Evolutionary conservation across 2,329 filamentous ascomycete species (phyloP).

Genomic region (Hypoxylon sp.): DNA sequence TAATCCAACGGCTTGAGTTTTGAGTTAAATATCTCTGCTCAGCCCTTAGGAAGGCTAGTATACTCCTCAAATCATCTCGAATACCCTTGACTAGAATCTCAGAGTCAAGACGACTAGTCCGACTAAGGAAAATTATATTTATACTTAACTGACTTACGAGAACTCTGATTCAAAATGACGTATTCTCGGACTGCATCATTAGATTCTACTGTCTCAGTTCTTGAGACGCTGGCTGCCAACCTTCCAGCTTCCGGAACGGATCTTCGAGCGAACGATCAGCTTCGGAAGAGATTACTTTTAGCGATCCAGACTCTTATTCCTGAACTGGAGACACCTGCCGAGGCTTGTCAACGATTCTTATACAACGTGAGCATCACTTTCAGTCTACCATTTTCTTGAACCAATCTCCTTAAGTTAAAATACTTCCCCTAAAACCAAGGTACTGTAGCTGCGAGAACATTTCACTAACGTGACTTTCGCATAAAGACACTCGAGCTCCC

Average conservation of each 20-base stretch:
- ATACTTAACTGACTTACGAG: neutral
- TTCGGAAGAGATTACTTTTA: slow-evolving; percentile 38
- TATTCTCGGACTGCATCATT: slow-evolving; percentile 5
- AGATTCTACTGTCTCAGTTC: slow-evolving; percentile 19
- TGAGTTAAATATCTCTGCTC: slow-evolving; percentile 2
- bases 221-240: slow-evolving; percentile 27
- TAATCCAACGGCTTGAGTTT: neutral
- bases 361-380: slow-evolving; percentile 24
- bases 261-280: slow-evolving; percentile 17
- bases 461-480: slow-evolving; percentile 10
- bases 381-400: neutral
- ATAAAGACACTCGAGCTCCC: slow-evolving; percentile 34
- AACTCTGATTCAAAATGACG: slow-evolving; percentile 12
- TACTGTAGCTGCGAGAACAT: neutral
- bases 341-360: slow-evolving; percentile 35
- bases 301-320: slow-evolving; percentile 28
- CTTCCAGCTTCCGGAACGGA: neutral
- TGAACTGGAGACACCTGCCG: slow-evolving; percentile 37
- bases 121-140: neutral
- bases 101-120: neutral
- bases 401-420: neutral
- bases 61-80: neutral
- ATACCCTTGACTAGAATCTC: neutral
- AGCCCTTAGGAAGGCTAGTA: neutral
- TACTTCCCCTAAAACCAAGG: neutral